A percentile compares a stretch with the other conserved stretches of the same genome.
phyloP scores from a whole-genome alignment of 768 basidiomycete species.

The Mycena sanguinolenta region DNA sequence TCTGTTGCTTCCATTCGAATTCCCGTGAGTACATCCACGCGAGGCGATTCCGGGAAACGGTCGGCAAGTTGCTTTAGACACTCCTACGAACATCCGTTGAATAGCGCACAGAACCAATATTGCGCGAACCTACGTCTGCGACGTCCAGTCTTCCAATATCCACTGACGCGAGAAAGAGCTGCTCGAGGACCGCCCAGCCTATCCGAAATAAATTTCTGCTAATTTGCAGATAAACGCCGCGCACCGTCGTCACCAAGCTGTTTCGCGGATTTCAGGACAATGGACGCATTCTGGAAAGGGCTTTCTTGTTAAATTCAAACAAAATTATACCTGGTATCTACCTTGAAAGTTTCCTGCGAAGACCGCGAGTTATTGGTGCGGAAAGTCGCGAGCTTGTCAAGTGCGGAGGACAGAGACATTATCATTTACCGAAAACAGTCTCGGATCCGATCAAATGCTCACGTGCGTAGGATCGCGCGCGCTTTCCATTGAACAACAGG shows the following conservation, averaged over 20 bases:
- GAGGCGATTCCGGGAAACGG: conserved; percentile 84
- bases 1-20: conserved; percentile 82
- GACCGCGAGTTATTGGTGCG: too few relatives aligned
- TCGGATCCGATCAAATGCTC: neutral
- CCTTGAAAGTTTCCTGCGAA: conserved; percentile 70
- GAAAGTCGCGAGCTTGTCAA: conserved; percentile 68
- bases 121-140: conserved; percentile 71
- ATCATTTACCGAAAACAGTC: neutral
- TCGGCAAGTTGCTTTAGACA: conserved; percentile 72
- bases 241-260: conserved; percentile 72
- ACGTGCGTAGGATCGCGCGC: neutral
- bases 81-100: conserved; percentile 54
- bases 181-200: conserved; percentile 89
- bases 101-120: conserved; percentile 2
- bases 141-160: conserved; percentile 80
- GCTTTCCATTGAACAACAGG: neutral
- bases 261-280: conserved; percentile 60
- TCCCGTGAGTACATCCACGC: conserved; percentile 83
- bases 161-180: conserved; percentile 81
- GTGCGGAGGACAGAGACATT: conserved; percentile 64
- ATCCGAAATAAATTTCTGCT: conserved; percentile 9
- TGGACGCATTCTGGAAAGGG: conserved; percentile 65
- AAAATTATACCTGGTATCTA: neutral
- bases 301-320: conserved; percentile 51
- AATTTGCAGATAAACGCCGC: conserved; percentile 27